A percentile compares a stretch with the other conserved stretches of the same genome.
Evolutionary conservation across 2,329 filamentous ascomycete species (phyloP).

Genomic region (Colletotrichum magnum): DNA sequence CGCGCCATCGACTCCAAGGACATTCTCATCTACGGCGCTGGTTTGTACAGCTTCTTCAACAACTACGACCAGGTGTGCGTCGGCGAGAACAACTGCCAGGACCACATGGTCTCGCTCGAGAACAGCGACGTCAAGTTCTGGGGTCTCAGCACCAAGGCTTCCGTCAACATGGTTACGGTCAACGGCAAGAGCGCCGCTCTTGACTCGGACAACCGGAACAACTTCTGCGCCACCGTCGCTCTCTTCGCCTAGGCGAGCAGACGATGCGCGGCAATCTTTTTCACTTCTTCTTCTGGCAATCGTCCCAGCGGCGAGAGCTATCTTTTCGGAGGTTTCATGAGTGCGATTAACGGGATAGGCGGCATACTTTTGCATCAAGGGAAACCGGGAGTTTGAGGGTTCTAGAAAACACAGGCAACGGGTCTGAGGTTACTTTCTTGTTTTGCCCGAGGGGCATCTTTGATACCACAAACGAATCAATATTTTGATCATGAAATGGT

Average conservation of each 20-base stretch:
- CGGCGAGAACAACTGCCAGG: conserved; percentile 77
- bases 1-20: conserved; percentile 77
- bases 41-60: conserved; percentile 87
- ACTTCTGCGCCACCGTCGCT: conserved; percentile 74
- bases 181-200: conserved; percentile 68
- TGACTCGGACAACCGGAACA: conserved; percentile 75
- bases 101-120: conserved; percentile 82
- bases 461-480: conserved; percentile 27
- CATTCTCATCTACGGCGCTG: conserved; percentile 79
- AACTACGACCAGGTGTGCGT: conserved; percentile 84
- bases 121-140: conserved; percentile 74
- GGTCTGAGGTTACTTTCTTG: conserved; percentile 21
- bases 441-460: conserved; percentile 12
- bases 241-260: conserved; percentile 54
- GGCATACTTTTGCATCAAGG: conserved; percentile 24
- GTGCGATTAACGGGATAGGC: conserved; percentile 12
- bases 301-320: conserved; percentile 1
- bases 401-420: conserved; percentile 25
- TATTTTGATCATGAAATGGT: conserved; percentile 7
- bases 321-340: neutral
- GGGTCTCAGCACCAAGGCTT: conserved; percentile 81
- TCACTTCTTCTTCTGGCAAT: conserved; percentile 7
- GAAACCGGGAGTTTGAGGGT: conserved; percentile 20
- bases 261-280: neutral
- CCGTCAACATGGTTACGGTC: conserved; percentile 79